Evolutionary conservation across 2,329 filamentous ascomycete genomes (phyloP).

Genomic region (Ophiostoma fasciatum): DNA sequence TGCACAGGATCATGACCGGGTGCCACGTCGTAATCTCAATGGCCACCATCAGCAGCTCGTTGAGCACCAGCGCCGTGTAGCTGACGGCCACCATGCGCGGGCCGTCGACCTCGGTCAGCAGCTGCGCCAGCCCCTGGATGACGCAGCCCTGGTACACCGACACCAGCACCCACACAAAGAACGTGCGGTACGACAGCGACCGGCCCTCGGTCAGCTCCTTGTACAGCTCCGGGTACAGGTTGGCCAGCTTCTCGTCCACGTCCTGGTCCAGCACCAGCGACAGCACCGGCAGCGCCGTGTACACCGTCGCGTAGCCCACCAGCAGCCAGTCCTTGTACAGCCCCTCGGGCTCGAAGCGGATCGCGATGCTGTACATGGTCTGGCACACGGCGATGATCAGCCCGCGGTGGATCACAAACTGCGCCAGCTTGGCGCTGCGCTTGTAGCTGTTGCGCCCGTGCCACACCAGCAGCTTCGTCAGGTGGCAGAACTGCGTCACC

Average conservation of each 20-base stretch:
- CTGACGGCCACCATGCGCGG: conserved; percentile 73
- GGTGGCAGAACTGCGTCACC: conserved; percentile 85
- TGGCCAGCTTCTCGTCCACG: conserved; percentile 85
- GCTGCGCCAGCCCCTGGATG: conserved; percentile 86
- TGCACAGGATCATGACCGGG: conserved; percentile 71
- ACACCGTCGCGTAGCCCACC: conserved; percentile 90
- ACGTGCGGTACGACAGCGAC: conserved; percentile 79
- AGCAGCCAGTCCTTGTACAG: conserved; percentile 94
- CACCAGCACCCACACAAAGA: conserved; percentile 92
- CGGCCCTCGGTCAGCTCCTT: conserved; percentile 87
- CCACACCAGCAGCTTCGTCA: conserved; percentile 97
- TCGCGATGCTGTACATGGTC: conserved; percentile 92
- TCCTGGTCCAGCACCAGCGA: conserved; percentile 89
- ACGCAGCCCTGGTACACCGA: conserved; percentile 90
- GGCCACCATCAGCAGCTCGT: conserved; percentile 94
- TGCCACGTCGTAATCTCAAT: conserved; percentile 97
- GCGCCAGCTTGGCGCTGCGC: conserved; percentile 82
- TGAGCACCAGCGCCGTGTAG: conserved; percentile 83
- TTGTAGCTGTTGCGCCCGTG: conserved; percentile 97
- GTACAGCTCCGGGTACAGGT: conserved; percentile 92
- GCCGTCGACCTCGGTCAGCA: conserved; percentile 66
- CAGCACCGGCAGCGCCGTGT: conserved; percentile 87
- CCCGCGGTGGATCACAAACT: conserved; percentile 96
- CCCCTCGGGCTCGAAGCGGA: conserved; percentile 83
- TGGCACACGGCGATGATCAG: conserved; percentile 92